These are phyloP conservation scores for Fraxinus dipetala DNA, from an alignment of 305 asterid genomes.

Conservation along the genomic window DNA sequence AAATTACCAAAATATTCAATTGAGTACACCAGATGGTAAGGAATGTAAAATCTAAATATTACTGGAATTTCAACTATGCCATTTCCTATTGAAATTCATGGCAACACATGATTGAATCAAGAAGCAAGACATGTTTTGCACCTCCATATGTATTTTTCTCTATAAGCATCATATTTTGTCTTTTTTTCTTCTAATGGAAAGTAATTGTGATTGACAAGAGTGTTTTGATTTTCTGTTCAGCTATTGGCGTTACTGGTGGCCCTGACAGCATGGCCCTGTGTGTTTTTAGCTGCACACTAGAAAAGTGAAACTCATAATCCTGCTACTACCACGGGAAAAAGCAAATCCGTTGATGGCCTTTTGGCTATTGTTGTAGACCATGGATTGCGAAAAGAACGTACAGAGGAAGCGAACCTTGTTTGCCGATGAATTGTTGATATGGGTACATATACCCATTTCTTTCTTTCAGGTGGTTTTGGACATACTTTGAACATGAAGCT, in stretches of 20 bases:
- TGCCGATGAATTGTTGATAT: slow-evolving; percentile 49
- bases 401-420: slow-evolving; percentile 69
- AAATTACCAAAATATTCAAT: background rate
- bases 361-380: slow-evolving; percentile 87
- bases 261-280: slow-evolving; percentile 91
- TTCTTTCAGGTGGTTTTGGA: slow-evolving; percentile 11
- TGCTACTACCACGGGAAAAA: slow-evolving; percentile 31
- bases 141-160: background rate
- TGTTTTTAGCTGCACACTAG: slow-evolving; percentile 70
- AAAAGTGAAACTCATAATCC: slow-evolving; percentile 42
- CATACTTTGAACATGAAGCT: slow-evolving; percentile 21
- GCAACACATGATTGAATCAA: slow-evolving; percentile 3
- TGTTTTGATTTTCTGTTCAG: slow-evolving; percentile 38
- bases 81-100: background rate
- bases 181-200: background rate
- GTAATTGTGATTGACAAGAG: slow-evolving; percentile 19
- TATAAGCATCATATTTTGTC: background rate
- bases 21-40: background rate
- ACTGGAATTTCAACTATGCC: slow-evolving; percentile 9
- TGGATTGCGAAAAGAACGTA: slow-evolving; percentile 78
- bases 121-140: background rate
- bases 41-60: background rate
- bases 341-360: slow-evolving; percentile 54
- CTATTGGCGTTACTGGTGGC: slow-evolving; percentile 92
- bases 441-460: slow-evolving; percentile 52